These are phyloP conservation scores for Trichocomaceae sp. DNA, from an alignment of 2,329 filamentous ascomycete species.

Conservation along the genomic window DNA sequence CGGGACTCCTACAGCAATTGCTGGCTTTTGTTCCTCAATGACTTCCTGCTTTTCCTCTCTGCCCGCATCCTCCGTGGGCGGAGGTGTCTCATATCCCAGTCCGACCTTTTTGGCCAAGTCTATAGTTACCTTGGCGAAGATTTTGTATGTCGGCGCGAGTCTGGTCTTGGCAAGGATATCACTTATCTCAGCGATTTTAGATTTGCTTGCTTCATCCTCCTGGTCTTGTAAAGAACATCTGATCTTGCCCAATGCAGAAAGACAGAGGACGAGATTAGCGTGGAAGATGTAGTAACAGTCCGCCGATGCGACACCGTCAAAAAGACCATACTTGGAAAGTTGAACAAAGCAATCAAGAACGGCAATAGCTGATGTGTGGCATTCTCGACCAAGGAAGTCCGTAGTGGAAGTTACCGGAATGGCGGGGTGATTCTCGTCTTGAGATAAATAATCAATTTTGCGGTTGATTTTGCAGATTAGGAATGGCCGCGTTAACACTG, in stretches of 20 bases:
- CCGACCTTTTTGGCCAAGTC: slow-evolving; percentile 9
- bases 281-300: slow-evolving; percentile 35
- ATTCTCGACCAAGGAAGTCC: slow-evolving; percentile 18
- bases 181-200: slow-evolving; percentile 4
- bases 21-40: background rate
- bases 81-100: background rate
- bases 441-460: slow-evolving; percentile 6
- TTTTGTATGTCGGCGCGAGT: slow-evolving; percentile 12
- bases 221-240: background rate
- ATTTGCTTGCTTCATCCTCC: background rate
- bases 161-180: background rate
- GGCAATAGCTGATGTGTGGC: slow-evolving; percentile 28
- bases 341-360: slow-evolving; percentile 23
- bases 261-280: slow-evolving; percentile 27
- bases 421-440: slow-evolving; percentile 10
- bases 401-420: slow-evolving; percentile 15
- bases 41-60: background rate
- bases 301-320: slow-evolving; percentile 31
- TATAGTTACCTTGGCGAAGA: slow-evolving; percentile 9
- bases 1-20: background rate
- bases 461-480: slow-evolving; percentile 18
- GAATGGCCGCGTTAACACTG: slow-evolving; percentile 28
- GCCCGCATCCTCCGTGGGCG: background rate
- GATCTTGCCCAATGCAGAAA: slow-evolving; percentile 15
- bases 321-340: slow-evolving; percentile 27